A percentile compares a stretch with the other conserved stretches of the same genome.
Conservation (phyloP, 2,329 filamentous ascomycete genomes). For the Annulohypoxylon truncatum region DNA sequence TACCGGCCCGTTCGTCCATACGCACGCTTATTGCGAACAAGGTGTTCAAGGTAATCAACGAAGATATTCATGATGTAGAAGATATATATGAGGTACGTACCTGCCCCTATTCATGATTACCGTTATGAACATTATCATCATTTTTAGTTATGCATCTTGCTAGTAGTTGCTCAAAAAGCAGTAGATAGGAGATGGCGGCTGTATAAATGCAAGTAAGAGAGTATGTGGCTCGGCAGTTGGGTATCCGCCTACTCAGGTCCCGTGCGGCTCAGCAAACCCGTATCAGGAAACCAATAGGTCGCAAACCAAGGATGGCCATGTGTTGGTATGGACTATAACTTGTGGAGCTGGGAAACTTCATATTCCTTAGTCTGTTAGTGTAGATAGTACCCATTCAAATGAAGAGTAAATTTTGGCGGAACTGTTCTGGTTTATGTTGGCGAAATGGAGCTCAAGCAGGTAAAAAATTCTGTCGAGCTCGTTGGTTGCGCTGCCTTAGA, state of each 20-base stretch:
- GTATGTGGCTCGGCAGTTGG: neutral
- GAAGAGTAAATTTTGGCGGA: neutral
- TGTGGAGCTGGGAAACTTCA: neutral
- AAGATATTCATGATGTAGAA: too few relatives aligned
- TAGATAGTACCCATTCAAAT: neutral
- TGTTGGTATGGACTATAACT: neutral
- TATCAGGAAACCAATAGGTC: neutral
- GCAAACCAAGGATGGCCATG: neutral
- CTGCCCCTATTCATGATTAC: too few relatives aligned
- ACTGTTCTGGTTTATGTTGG: neutral
- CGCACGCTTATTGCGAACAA: too few relatives aligned
- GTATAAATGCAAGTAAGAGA: neutral
- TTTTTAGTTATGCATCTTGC: neutral
- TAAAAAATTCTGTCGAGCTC: neutral
- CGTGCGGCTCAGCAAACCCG: neutral
- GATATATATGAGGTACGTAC: too few relatives aligned
- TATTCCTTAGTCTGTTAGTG: too few relatives aligned
- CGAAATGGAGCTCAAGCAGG: neutral
- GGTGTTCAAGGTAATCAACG: too few relatives aligned
- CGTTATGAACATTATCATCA: neutral
- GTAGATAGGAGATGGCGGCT: neutral
- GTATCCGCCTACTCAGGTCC: neutral
- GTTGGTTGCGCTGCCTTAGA: neutral
- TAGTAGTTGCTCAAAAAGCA: neutral
- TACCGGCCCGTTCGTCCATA: too few relatives aligned